Base-by-base conservation (phyloP, 2,329 filamentous ascomycete genomes). In the Tolypocladium inflatum region DNA sequence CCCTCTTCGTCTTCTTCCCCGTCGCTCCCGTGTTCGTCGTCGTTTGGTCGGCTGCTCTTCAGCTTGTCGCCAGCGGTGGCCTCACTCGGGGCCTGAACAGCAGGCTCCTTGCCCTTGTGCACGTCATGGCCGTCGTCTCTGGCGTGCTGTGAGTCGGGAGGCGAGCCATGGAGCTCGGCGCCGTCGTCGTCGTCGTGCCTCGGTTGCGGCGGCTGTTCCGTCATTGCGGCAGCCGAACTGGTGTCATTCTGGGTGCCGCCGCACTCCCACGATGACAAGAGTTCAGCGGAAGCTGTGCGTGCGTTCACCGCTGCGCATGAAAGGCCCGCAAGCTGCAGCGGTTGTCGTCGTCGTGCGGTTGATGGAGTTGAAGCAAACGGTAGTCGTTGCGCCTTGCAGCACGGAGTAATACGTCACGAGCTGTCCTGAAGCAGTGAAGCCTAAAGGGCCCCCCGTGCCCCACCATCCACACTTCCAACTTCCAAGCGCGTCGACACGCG, bases 121-220 rank as follows among this genome's bases (percentile, higher is more conserved):
- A 10, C 23, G 50, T 43, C 38, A 15, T 51, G 45, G 9, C 2
- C 17, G 6, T 33, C 54, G n/a, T 54, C 39, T 55, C 41, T 55
- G 33, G 23, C 43, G 11, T 35, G 57, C 21, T 43, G 43, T 2
- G 33, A 10, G 11, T 50, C 43, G 42, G 55, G 13, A 30, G 13
- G 48, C 19, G 48, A 52, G 4, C 48, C 30, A 21, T 9, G 48
- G 10, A 9, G 42, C 33, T 30, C 17, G 21, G 37, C n/a, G 7
- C n/a, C 5, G 30, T 30, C 63, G 53, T 68, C 67, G 67, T 67
- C 70, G 38, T 55, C 53, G 21, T 4, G 54, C 43, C 53, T 55
- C 66, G 63, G 63, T 59, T 66, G 64, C 63, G 73, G 70, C 68
- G 72, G 68, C 67, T 67, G 69, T 65, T 75, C 71, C 68, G 74